Evolutionary conservation across 768 basidiomycete species (phyloP), one percentile per base, ranked within the genome.

Genomic region (Rhizopogon roseolus): DNA sequence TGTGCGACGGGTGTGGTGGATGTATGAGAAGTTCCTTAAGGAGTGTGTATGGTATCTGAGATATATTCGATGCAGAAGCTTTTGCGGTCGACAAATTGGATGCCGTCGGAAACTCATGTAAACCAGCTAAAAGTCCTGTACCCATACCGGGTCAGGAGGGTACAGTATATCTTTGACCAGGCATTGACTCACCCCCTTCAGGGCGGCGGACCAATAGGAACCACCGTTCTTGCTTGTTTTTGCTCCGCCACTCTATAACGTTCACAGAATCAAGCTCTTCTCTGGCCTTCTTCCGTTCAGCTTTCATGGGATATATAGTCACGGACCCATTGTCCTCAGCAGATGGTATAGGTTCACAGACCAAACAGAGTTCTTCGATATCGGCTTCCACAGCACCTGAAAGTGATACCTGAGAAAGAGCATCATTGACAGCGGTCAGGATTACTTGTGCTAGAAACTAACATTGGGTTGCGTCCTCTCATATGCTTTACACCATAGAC

Each of bases 251-350:
- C 71, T 93, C 91, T 29, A 96, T 71, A n/a, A 93, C 84, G 60
- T 84, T 88, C 11, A 96, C 91, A 13, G 87, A 74, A 64, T 93
- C 92, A 41, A 88, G 72, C 64, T 98, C 95, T 65, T 90, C 85
- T 49, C 93, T 77, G 10, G 85, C 81, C 62, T 86, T 90, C 71
- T 93, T 95, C 56, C 86, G 86, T 49, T 84, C 82, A 17, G 76
- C 81, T 63, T 85, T 89, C 89, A 96, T 92, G 0, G 95, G 95
- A 68, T 85, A 97, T n/a, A 81, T 72, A 25, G 82, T 88, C 25
- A 93, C 90, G 9, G 64, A 56, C 32, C 54, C 54, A 0, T 57
- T 4, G 0, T 56, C 54, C 8, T 66, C 57, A 13, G 52, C 69
- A 50, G 11, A 52, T 60, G 72, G 71, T 28, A 89, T 60, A 0